Evolutionary conservation across 768 basidiomycete species (phyloP), one percentile per base, ranked within the genome.

Genomic region (Mycena epipterygia): DNA sequence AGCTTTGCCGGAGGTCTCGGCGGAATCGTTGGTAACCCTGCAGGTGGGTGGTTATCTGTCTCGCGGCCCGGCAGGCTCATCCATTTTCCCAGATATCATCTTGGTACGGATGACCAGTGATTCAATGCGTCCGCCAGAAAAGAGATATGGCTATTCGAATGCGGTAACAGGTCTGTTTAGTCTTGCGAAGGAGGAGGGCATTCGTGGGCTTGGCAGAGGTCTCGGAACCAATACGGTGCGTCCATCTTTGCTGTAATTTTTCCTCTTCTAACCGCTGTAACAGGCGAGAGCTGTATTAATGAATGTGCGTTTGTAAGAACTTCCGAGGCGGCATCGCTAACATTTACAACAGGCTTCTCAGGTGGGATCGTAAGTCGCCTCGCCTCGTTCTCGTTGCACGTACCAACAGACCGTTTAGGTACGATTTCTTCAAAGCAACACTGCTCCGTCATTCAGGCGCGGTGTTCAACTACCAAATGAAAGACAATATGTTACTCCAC

Each of bases 61-160:
- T 60, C 56, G 72, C 25, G 16, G 46, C 55, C 27, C 44, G 14
- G 51, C 23, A 46, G 35, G 51, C 29, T 71, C 17, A 32, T 68
- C 64, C 67, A n/a, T 39, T 44, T 21, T 46, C 49, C 61, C 70
- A 88, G 93, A 95, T 78, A 90, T 95, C 62, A 74, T 94, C 9
- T 83, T 95, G 48, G 91, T 95, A 17, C 85, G 95, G 62, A 97
- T 97, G 95, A 95, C 95, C 29, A 95, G 93, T 73, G 95, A 97
- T 79, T 87, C 89, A 9, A 84, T 91, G 32, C 89, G 93, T 73
- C 90, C 93, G 21, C 89, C 90, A 29, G 91, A 92, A 68, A 87
- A 91, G 73, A 86, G 90, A 64, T 95, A 93, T 76, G 87, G 90
- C 52, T 97, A 97, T 79, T 84, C 87, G 25, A 95, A 96, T 78